Conservation (phyloP, 805 yeast species). For the Pichia nakasei region DNA sequence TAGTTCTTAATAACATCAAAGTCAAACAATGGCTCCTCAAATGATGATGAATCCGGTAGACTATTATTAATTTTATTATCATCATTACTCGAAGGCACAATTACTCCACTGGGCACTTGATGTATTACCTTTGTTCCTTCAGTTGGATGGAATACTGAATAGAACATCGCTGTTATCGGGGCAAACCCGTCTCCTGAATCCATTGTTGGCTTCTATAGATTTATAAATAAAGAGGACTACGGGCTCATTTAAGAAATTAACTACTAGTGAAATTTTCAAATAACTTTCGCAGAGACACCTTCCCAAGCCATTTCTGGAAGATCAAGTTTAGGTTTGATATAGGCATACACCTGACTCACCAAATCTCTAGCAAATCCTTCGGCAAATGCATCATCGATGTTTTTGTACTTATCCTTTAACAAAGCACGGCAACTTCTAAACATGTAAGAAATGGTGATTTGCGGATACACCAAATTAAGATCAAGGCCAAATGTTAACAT, state of each 20-base stretch:
- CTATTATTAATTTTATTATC: slow-evolving; percentile 13
- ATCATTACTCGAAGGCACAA: slow-evolving; percentile 30
- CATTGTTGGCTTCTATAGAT: slow-evolving; percentile 17
- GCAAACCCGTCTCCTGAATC: slow-evolving; percentile 51
- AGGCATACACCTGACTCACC: slow-evolving; percentile 4
- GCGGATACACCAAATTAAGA: slow-evolving; percentile 5
- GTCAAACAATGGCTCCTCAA: slow-evolving; percentile 44
- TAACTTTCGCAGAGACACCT: slow-evolving; percentile 4
- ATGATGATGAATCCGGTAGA: slow-evolving; percentile 25
- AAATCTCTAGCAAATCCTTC: slow-evolving; percentile 8
- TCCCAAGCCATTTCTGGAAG: slow-evolving; percentile 9
- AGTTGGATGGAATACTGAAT: slow-evolving; percentile 88
- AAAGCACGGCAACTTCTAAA: slow-evolving; percentile 6
- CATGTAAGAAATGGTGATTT: slow-evolving; percentile 8
- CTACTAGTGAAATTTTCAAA: too few relatives aligned
- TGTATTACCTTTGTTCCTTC: slow-evolving; percentile 89
- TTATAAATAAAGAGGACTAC: too few relatives aligned
- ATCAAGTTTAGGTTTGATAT: slow-evolving; percentile 3
- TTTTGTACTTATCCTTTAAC: slow-evolving; percentile 3
- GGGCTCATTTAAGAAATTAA: too few relatives aligned
- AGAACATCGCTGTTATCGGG: slow-evolving; percentile 83
- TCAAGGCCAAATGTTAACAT: slow-evolving; percentile 12
- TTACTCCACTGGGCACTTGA: slow-evolving; percentile 79
- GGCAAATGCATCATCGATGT: slow-evolving; percentile 3
- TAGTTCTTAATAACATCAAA: slow-evolving; percentile 85